A percentile compares a stretch with the other conserved stretches of the same genome.
phyloP scores from a whole-genome alignment of 768 basidiomycete species.

The Xanthoconium purpureum region DNA sequence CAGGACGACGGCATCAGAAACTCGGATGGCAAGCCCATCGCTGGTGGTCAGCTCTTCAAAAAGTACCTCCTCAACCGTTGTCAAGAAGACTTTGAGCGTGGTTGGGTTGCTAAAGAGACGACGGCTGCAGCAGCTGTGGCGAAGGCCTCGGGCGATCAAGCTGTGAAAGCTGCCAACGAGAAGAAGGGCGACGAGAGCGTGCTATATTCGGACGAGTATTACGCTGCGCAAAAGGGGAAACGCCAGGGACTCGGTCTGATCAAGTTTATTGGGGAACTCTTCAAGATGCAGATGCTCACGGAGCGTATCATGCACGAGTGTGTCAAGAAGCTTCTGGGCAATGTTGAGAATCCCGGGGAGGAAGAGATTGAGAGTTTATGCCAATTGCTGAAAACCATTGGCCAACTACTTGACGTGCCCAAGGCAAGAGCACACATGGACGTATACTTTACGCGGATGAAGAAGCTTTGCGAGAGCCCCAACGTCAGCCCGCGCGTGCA shows the following conservation, averaged over 20 bases:
- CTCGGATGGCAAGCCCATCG: constrained; percentile 80
- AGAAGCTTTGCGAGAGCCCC: constrained; percentile 68
- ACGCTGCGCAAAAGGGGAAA: constrained; percentile 94
- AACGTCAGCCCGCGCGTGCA: constrained; percentile 85
- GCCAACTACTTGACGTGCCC: constrained; percentile 71
- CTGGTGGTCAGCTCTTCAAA: constrained; percentile 92
- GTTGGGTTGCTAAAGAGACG: constrained; percentile 87
- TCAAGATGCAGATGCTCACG: constrained; percentile 98
- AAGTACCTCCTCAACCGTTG: constrained; percentile 96
- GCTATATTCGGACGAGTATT: constrained; percentile 94
- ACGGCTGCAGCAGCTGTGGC: constrained; percentile 82
- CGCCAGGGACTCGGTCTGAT: constrained; percentile 95
- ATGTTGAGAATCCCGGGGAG: constrained; percentile 94
- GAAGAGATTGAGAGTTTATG: constrained; percentile 97
- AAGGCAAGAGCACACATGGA: constrained; percentile 87
- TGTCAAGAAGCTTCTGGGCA: constrained; percentile 90
- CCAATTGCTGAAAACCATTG: constrained; percentile 89
- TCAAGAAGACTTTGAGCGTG: constrained; percentile 96
- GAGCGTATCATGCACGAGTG: constrained; percentile 99
- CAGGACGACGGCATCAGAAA: constrained; percentile 86
- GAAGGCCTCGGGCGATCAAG: constrained; percentile 84
- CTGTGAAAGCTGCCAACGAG: constrained; percentile 65
- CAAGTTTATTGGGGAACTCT: constrained; percentile 97
- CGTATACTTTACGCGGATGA: constrained; percentile 91
- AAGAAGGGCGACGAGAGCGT: constrained; percentile 58